Percentiles rank a stretch among this genome's conserved stretches.
Evolutionary conservation across 371 early-diverging fungal genomes (phyloP).

Genomic region (Dinochytrium kinnereticum): DNA sequence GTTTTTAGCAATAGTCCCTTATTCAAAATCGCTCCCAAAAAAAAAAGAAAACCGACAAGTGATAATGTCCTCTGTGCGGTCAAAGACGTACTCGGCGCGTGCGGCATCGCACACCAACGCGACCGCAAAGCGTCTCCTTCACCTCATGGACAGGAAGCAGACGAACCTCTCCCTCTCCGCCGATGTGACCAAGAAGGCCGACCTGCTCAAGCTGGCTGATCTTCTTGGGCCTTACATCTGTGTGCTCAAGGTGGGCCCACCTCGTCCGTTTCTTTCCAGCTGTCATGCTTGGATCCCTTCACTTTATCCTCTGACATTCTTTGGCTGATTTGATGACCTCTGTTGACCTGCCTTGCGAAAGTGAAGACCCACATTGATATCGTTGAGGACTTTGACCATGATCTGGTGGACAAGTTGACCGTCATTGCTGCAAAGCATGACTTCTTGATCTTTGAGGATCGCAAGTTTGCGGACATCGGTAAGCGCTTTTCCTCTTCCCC

Average conservation of each 20-base stretch:
- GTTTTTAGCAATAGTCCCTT: not conserved
- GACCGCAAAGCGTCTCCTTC: constrained; percentile 75
- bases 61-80: not conserved
- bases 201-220: constrained; percentile 86
- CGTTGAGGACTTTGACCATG: constrained; percentile 87
- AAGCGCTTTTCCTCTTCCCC: not conserved
- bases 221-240: constrained; percentile 91
- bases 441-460: constrained; percentile 96
- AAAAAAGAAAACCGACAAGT: too few relatives aligned
- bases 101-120: constrained; percentile 64
- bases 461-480: constrained; percentile 92
- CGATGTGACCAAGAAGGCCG: constrained; percentile 86
- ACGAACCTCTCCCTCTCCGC: constrained; percentile 90
- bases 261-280: not conserved
- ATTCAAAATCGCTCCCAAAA: too few relatives aligned
- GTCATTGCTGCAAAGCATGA: constrained; percentile 82
- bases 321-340: not conserved
- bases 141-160: constrained; percentile 88
- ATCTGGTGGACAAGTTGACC: constrained; percentile 74
- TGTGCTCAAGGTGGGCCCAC: constrained; percentile 76
- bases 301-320: constrained; percentile 3
- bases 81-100: constrained; percentile 59
- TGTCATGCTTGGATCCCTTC: not conserved
- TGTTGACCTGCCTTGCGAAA: not conserved
- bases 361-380: constrained; percentile 92